Evolutionary conservation across 208 protist species (phyloP).

Genomic region (Trypanosoma congolense): DNA sequence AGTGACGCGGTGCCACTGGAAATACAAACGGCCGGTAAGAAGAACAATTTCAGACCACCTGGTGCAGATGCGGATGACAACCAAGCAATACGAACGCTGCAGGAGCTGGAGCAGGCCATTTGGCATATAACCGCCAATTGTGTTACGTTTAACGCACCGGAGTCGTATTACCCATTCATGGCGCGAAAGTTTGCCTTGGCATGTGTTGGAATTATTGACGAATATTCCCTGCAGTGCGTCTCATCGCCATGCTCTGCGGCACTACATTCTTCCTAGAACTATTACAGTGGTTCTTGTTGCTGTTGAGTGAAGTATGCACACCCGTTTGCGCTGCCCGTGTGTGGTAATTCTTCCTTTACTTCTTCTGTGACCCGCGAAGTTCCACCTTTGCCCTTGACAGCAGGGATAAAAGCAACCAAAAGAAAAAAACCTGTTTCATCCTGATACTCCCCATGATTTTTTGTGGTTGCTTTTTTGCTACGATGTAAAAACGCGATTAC

Average conservation of each 20-base stretch:
- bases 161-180: slow-evolving; percentile 64
- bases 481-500: no score
- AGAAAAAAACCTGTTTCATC: no score
- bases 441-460: no score
- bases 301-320: no score
- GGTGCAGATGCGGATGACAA: slow-evolving; percentile 4
- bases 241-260: not conserved
- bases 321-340: no score
- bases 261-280: not conserved
- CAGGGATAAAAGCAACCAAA: no score
- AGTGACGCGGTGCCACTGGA: not conserved
- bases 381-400: no score
- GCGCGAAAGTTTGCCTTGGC: slow-evolving; percentile 51
- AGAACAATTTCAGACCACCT: not conserved
- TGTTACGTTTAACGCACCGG: slow-evolving; percentile 78
- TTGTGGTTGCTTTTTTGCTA: no score
- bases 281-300: not conserved
- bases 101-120: slow-evolving; percentile 63
- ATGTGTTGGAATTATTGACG: slow-evolving; percentile 49
- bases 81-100: slow-evolving; percentile 30
- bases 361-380: no score
- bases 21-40: not conserved
- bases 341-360: no score
- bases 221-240: slow-evolving; percentile 54
- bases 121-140: slow-evolving; percentile 84